Evolutionary conservation across 495 filamentous ascomycete species (phyloP).

Genomic region (Annulohypoxylon stygium): DNA sequence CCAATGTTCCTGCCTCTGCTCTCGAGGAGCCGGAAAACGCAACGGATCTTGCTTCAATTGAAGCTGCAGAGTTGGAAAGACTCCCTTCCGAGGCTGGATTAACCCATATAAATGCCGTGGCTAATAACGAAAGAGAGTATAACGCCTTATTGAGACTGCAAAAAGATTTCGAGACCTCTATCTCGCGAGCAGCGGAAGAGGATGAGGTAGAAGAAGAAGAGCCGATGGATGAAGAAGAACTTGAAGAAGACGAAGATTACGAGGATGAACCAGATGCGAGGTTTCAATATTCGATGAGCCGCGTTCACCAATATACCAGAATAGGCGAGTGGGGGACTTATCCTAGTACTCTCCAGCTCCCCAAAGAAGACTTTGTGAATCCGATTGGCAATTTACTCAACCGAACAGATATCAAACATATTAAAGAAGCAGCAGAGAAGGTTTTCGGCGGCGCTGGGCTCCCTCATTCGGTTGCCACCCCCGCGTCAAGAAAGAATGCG

Average conservation of each 20-base stretch:
- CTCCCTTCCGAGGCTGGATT: conserved; percentile 48
- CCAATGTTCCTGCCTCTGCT: conserved; percentile 34
- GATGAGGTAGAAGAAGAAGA: conserved; percentile 61
- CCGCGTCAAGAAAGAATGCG: conserved; percentile 52
- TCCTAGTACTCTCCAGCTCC: conserved; percentile 79
- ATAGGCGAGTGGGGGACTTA: conserved; percentile 73
- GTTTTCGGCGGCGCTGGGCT: conserved; percentile 80
- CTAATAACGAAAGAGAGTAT: conserved; percentile 64
- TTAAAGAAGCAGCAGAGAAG: conserved; percentile 74
- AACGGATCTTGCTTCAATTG: background rate
- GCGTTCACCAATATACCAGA: conserved; percentile 75
- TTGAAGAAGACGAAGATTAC: conserved; percentile 53
- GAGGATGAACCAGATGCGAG: conserved; percentile 55
- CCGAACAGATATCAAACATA: conserved; percentile 76
- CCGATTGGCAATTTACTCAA: conserved; percentile 75
- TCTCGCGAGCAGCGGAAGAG: conserved; percentile 61
- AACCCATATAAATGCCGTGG: conserved; percentile 57
- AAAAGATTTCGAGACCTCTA: conserved; percentile 65
- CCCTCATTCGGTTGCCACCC: conserved; percentile 72
- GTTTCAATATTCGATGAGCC: conserved; percentile 36
- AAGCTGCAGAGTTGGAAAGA: background rate
- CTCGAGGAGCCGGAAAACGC: conserved; percentile 29
- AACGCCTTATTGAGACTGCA: conserved; percentile 63
- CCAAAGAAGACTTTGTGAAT: conserved; percentile 72
- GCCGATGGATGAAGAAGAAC: conserved; percentile 52